Evolutionary conservation across 2,329 filamentous ascomycete genomes (phyloP).

Genomic region (Didymella exigua): DNA sequence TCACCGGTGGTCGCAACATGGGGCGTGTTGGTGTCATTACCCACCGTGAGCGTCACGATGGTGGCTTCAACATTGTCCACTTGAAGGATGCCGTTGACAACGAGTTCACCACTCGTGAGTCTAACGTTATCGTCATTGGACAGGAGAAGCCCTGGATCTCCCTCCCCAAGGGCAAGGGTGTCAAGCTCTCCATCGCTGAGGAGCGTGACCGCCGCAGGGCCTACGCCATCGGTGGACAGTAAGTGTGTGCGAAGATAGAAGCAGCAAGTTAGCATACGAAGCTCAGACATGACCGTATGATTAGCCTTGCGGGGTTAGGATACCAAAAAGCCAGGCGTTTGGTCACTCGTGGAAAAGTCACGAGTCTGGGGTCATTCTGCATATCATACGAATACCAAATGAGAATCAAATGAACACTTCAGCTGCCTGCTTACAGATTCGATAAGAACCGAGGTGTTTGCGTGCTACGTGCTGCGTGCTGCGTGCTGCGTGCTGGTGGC

Average conservation of each 20-base stretch:
- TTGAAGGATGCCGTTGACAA: slow-evolving; percentile 99
- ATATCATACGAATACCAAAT: slow-evolving; percentile 45
- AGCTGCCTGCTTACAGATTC: slow-evolving; percentile 14
- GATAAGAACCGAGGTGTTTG: slow-evolving; percentile 7
- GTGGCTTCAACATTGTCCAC: slow-evolving; percentile 99
- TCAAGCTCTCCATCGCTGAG: slow-evolving; percentile 96
- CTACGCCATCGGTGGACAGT: slow-evolving; percentile 60
- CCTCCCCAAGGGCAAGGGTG: slow-evolving; percentile 99
- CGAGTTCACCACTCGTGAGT: slow-evolving; percentile 98
- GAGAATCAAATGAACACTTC: slow-evolving; percentile 33
- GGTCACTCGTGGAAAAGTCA: slow-evolving; percentile 41
- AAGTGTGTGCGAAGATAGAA: slow-evolving; percentile 35
- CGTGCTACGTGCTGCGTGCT: too few species aligned
- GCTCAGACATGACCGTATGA: slow-evolving; percentile 35
- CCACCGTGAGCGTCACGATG: slow-evolving; percentile 99
- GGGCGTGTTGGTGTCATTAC: slow-evolving; percentile 99
- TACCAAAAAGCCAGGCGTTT: slow-evolving; percentile 46
- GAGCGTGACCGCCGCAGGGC: slow-evolving; percentile 97
- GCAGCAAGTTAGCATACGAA: slow-evolving; percentile 34
- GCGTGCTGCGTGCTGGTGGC: slow-evolving; percentile 13
- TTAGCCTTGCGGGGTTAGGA: slow-evolving; percentile 34
- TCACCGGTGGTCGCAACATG: slow-evolving; percentile 99
- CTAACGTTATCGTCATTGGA: slow-evolving; percentile 99
- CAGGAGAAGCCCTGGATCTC: slow-evolving; percentile 99
- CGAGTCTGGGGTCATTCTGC: slow-evolving; percentile 38